A percentile compares a stretch with the other conserved stretches of the same genome.
Conservation (phyloP, 495 filamentous ascomycete genomes). For the Neohortaea acidophila region DNA sequence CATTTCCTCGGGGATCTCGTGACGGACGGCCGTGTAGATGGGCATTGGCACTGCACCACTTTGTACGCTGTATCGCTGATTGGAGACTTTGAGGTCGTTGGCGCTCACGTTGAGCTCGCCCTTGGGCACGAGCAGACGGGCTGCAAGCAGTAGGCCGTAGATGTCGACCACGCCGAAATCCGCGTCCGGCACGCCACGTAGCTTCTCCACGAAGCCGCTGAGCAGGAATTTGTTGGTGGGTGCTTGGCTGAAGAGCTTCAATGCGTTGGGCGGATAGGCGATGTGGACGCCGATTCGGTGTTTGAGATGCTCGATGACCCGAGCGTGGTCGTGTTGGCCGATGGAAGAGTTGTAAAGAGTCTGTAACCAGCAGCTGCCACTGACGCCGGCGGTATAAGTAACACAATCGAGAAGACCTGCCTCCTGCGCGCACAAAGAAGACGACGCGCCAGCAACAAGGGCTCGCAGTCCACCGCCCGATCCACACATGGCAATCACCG, state of each 20-base stretch:
- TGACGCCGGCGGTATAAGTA: slow-evolving; percentile 89
- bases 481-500: slow-evolving; percentile 80
- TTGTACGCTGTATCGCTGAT: slow-evolving; percentile 54
- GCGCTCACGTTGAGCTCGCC: slow-evolving; percentile 63
- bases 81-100: slow-evolving; percentile 74
- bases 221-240: slow-evolving; percentile 89
- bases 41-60: slow-evolving; percentile 72
- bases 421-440: slow-evolving; percentile 63
- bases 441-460: slow-evolving; percentile 75
- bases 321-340: slow-evolving; percentile 43
- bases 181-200: slow-evolving; percentile 64
- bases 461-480: slow-evolving; percentile 85
- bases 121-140: slow-evolving; percentile 68
- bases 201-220: slow-evolving; percentile 74
- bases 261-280: slow-evolving; percentile 72
- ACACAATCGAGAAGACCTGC: slow-evolving; percentile 81
- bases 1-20: slow-evolving; percentile 65
- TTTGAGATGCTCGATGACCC: slow-evolving; percentile 71
- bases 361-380: slow-evolving; percentile 91
- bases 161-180: slow-evolving; percentile 83
- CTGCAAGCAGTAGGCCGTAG: slow-evolving; percentile 74
- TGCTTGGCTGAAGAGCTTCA: slow-evolving; percentile 57
- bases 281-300: slow-evolving; percentile 70
- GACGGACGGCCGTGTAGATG: slow-evolving; percentile 86
- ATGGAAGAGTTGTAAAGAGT: slow-evolving; percentile 78